Base-by-base conservation (phyloP, 169 alveolate species). In the Cyclospora cayetanensis region DNA sequence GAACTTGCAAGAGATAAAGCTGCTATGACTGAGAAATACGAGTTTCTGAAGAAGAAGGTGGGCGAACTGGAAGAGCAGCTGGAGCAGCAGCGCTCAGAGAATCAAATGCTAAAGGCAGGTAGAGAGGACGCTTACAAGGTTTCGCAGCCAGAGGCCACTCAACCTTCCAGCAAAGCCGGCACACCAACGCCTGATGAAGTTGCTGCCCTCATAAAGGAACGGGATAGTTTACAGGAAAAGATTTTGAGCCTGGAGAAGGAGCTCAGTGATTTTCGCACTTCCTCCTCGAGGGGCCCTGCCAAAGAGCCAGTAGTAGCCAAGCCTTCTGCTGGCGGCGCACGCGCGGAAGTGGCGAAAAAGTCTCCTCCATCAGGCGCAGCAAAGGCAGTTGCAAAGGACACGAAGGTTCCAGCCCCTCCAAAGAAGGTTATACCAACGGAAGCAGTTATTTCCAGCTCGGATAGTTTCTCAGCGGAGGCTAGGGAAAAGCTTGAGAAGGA, bases 341-440 rank as follows among this genome's bases (percentile, higher is more conserved):
- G 50, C 3, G 1, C 18, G 18, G 66, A 39, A 3, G 39, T 34
- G 1, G 85, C 42, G 39, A 42, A n/a, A 25, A 25, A 39, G 39
- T 4, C 85, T 74, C 66, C 60, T 42, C 41, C 41, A 1, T 74
- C 85, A 0, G 27, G 41, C 22, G 9, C 43, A 52, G 41, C 85
- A 0, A 74, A 74, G 85, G 29, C 63, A 63, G 29, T 39, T 29
- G 60, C 66, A 27, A 41, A 74, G 65, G 85, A 29, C 12, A 74
- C 43, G 39, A 74, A 74, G 85, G 85, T 74, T 27, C 85, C 85
- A 52, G 66, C 85, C 27, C 85, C 85, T 46, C 85, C 85, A 41
- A 74, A 74, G 39, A 74, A 74, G 85, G 85, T 63, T 46, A 55
- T 63, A 37, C 85, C 85, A 18, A 63, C 43, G 43, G 85, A 74